Evolutionary conservation across 345 rosid species (phyloP).

Genomic region (Pelargonium nanum): DNA sequence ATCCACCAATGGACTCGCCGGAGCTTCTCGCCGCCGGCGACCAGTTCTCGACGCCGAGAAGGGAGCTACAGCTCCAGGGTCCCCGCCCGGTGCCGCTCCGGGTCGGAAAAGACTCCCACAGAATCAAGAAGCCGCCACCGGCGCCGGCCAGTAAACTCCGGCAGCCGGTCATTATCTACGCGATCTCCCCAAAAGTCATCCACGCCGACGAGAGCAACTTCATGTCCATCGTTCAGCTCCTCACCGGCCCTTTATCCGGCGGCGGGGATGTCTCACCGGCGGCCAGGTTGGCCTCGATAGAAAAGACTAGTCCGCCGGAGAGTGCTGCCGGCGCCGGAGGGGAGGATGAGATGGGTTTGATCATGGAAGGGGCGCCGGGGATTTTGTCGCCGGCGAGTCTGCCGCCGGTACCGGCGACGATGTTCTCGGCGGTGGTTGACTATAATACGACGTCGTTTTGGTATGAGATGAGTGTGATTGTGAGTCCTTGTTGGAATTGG

Average conservation of each 20-base stretch:
- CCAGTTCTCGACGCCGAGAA: constrained; percentile 17
- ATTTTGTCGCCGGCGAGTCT: constrained; percentile 62
- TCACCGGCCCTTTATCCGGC: constrained; percentile 61
- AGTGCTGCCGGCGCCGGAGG: background rate
- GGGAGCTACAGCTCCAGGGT: constrained; percentile 53
- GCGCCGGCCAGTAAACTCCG: constrained; percentile 28
- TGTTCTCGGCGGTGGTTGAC: constrained; percentile 45
- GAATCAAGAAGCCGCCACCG: constrained; percentile 43
- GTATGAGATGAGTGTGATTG: constrained; percentile 16
- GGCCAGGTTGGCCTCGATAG: constrained; percentile 68
- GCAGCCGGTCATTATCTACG: constrained; percentile 64
- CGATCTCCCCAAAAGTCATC: constrained; percentile 69
- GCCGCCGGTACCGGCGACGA: constrained; percentile 31
- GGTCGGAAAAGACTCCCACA: constrained; percentile 53
- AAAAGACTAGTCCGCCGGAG: constrained; percentile 45
- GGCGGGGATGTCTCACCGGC: constrained; percentile 55
- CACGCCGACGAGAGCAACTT: constrained; percentile 54
- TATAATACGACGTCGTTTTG: constrained; percentile 10
- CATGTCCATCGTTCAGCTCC: constrained; percentile 81
- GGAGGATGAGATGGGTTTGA: constrained; percentile 7
- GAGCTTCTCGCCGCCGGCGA: constrained; percentile 18
- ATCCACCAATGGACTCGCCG: constrained; percentile 30
- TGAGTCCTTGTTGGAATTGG: constrained; percentile 33
- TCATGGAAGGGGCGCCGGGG: constrained; percentile 40
- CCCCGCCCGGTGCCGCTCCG: constrained; percentile 66